Evolutionary conservation across 2,329 filamentous ascomycete species (phyloP).

Genomic region (Rutstroemia sp.): DNA sequence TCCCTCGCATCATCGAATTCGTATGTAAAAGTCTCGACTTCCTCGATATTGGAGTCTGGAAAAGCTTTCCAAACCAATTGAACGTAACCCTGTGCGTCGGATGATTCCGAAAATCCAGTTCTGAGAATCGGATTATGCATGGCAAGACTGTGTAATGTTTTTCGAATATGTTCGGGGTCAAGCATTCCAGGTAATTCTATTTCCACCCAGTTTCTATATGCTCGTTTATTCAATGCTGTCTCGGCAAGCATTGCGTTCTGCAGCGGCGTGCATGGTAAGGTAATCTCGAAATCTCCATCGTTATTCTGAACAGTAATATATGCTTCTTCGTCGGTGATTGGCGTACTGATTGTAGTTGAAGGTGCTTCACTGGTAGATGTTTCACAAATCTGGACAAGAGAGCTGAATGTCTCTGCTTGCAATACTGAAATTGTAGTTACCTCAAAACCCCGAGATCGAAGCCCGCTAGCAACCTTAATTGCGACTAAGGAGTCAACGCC

Average conservation of each 20-base stretch:
- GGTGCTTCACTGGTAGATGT: conserved; percentile 9
- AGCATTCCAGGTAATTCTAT: conserved; percentile 38
- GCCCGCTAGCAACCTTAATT: conserved; percentile 54
- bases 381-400: conserved; percentile 31
- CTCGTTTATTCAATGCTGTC: conserved; percentile 47
- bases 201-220: conserved; percentile 75
- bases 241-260: conserved; percentile 78
- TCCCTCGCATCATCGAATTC: conserved; percentile 32
- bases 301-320: conserved; percentile 15
- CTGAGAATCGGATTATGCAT: conserved; percentile 59
- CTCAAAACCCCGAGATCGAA: conserved; percentile 50
- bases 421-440: conserved; percentile 57
- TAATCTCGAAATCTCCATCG: conserved; percentile 37
- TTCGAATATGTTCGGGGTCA: conserved; percentile 34
- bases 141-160: conserved; percentile 44
- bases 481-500: conserved; percentile 62
- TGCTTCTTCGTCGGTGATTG: neutral
- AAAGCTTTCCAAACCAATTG: conserved; percentile 58
- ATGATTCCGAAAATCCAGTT: conserved; percentile 60
- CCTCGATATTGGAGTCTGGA: conserved; percentile 31
- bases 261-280: conserved; percentile 60
- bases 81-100: conserved; percentile 40
- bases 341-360: neutral
- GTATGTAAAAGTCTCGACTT: conserved; percentile 34
- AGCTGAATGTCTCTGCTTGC: conserved; percentile 40